A percentile compares a stretch with the other conserved stretches of the same genome.
Evolutionary conservation across 495 filamentous ascomycete species (phyloP).

Genomic region (Viridothelium virens): DNA sequence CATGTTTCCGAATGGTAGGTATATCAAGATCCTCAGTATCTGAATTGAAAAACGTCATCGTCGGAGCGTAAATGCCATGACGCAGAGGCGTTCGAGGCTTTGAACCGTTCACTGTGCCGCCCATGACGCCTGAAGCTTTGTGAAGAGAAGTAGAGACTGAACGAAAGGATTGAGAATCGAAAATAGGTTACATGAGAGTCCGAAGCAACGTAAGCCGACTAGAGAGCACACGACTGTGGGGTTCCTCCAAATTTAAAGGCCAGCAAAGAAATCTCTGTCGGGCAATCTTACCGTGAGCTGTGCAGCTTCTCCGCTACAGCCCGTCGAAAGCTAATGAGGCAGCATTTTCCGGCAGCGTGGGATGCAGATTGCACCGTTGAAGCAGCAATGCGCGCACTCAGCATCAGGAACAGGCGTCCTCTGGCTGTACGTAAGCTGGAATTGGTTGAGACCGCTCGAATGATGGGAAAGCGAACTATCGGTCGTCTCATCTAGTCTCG

Average conservation of each 20-base stretch:
- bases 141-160: not conserved
- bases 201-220: not conserved
- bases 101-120: slow-evolving; percentile 7
- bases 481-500: slow-evolving; percentile 2
- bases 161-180: slow-evolving; percentile 3
- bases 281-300: slow-evolving; percentile 3
- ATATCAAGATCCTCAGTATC: slow-evolving; percentile 77
- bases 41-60: slow-evolving; percentile 83
- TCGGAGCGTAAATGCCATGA: slow-evolving; percentile 80
- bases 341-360: not conserved
- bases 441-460: slow-evolving; percentile 1
- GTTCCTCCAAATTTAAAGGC: not conserved
- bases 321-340: not conserved
- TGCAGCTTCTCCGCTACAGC: not conserved
- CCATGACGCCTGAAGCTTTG: slow-evolving; percentile 11
- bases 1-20: slow-evolving; percentile 67
- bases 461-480: not conserved
- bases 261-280: not conserved
- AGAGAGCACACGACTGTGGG: slow-evolving; percentile 2
- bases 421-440: slow-evolving; percentile 1
- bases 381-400: not conserved
- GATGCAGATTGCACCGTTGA: not conserved
- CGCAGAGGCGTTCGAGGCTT: slow-evolving; percentile 49
- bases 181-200: not conserved
- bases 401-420: not conserved